These are phyloP conservation scores for Diplodia sapinea DNA, from an alignment of 2,329 filamentous ascomycete genomes.

Conservation along the genomic window DNA sequence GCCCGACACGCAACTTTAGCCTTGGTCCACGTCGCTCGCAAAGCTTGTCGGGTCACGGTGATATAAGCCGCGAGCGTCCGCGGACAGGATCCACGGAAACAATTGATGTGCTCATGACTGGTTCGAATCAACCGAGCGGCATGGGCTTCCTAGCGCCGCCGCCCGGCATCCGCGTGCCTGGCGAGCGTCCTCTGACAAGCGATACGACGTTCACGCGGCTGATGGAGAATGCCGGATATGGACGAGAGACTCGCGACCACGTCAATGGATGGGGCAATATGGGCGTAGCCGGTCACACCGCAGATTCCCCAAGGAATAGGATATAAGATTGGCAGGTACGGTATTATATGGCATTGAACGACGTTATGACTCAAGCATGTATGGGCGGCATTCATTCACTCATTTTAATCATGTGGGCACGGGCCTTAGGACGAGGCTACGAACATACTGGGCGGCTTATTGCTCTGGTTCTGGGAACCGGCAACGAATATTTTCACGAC, in stretches of 20 bases:
- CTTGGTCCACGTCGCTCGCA: constrained; percentile 25
- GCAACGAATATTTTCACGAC: constrained; percentile 7
- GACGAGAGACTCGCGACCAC: constrained; percentile 26
- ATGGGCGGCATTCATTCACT: constrained; percentile 29
- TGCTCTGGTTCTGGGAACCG: constrained; percentile 16
- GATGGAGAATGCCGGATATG: constrained; percentile 51
- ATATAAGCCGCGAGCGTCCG: constrained; percentile 32
- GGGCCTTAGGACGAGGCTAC: background rate
- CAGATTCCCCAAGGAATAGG: constrained; percentile 22
- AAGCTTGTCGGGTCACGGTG: constrained; percentile 3
- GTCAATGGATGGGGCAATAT: constrained; percentile 25
- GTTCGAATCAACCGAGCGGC: constrained; percentile 34
- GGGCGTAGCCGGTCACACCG: background rate
- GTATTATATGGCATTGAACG: constrained; percentile 13
- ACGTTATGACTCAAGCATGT: constrained; percentile 21
- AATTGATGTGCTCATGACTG: constrained; percentile 52
- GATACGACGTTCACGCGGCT: constrained; percentile 51
- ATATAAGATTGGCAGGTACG: constrained; percentile 10
- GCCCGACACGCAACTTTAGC: constrained; percentile 27
- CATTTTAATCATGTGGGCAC: constrained; percentile 25
- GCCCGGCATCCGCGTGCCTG: constrained; percentile 29
- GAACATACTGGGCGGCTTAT: constrained; percentile 18
- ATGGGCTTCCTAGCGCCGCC: constrained; percentile 22
- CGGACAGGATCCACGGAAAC: constrained; percentile 51
- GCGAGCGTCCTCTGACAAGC: constrained; percentile 38